Base-by-base conservation (phyloP, 1,284 basidiomycete species). In the Cutaneotrichosporon mucoides region DNA sequence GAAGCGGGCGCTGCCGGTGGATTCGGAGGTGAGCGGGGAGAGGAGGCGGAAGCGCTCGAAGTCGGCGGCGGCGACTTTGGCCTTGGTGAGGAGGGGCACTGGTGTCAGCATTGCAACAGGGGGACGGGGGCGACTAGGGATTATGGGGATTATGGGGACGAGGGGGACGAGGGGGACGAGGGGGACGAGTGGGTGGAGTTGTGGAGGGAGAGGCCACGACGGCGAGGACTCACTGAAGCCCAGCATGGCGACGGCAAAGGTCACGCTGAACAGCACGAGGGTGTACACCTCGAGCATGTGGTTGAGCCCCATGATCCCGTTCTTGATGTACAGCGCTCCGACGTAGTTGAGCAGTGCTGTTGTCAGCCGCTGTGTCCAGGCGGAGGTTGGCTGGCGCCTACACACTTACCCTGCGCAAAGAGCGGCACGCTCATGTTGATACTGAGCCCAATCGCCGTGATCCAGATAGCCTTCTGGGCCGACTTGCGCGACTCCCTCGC, bases 251-350 rank as follows among this genome's bases (percentile, higher is more conserved):
- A 88, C 86, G 1, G 91, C 90, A 65, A 96, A 95, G 3, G 91
- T 90, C 61, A 98, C 87, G 6, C 89, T 88, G 80, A 98, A 98
- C 42, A 98, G 86, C 59, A 98, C 88, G 59, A 98, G 82, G 63
- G 94, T 89, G 73, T 96, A 86, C 33, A 90, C 88, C 76, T 93
- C 84, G 48, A 96, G 84, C 88, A 97, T 91, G 64, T 87, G 84
- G 63, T 87, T 81, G 75, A 95, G 96, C 12, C 85, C 85, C 77
- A 95, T 93, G 11, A 83, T 85, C n/a, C 89, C 90, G 4, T 82
- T 81, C 5, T 85, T 82, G 65, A 98, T 86, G 63, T 98, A 84
- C 37, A 89, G 79, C 0, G 92, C 89, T 42, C 92, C 91, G 52
- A 93, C 86, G 70, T 88, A 95, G 79, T 95, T 95, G 57, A 98